A percentile compares a stretch with the other conserved stretches of the same genome.
Evolutionary conservation across 768 basidiomycete species (phyloP).

Genomic region (Neoboletus brunneissimus): DNA sequence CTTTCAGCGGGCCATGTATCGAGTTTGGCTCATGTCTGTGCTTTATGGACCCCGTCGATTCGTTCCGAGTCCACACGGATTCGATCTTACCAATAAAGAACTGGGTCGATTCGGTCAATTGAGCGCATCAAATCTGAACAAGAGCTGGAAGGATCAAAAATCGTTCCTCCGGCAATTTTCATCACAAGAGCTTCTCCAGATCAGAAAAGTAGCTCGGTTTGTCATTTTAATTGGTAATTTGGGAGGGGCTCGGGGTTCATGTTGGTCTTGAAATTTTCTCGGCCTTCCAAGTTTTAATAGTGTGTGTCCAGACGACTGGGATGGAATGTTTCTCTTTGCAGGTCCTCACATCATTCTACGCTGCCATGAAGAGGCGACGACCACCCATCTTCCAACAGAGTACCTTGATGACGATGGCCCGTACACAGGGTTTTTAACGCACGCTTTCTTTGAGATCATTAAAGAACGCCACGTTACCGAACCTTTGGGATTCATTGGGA

Average conservation of each 20-base stretch:
- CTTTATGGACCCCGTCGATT: conserved; percentile 8
- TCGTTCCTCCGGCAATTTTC: too few relatives aligned
- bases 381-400: not conserved
- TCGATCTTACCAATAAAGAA: not conserved
- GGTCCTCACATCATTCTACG: conserved; percentile 8
- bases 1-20: conserved; percentile 30
- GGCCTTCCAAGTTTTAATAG: not conserved
- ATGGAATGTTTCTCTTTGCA: conserved; percentile 8
- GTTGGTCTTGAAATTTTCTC: not conserved
- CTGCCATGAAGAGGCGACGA: conserved; percentile 2
- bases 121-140: not conserved
- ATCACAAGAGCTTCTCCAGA: too few relatives aligned
- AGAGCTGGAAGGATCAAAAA: too few relatives aligned
- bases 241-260: too few relatives aligned
- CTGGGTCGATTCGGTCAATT: too few relatives aligned
- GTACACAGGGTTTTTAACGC: not conserved
- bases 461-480: not conserved
- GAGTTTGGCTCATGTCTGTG: conserved; percentile 24
- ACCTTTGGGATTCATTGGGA: not conserved
- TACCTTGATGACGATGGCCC: not conserved
- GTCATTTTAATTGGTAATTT: too few relatives aligned
- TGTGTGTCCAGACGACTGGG: not conserved
- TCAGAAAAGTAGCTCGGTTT: too few relatives aligned
- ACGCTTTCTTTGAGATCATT: not conserved
- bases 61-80: not conserved